Conservation (phyloP, 2,329 filamentous ascomycete species). For the Stagonosporopsis cucurbitacearum region DNA sequence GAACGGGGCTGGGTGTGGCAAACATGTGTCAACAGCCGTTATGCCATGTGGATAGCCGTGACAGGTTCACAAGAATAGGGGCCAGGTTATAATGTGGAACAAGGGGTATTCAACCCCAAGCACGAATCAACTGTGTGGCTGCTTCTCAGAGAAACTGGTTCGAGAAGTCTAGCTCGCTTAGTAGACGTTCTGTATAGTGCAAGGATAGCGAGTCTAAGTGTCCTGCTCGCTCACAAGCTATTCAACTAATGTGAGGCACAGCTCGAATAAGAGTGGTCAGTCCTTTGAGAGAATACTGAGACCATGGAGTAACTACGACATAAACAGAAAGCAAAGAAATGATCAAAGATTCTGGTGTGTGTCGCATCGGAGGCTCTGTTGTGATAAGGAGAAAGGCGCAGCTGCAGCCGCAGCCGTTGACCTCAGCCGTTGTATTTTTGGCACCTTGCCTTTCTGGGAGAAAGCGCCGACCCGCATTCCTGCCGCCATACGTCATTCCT, state of each 20-base stretch:
- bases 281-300: background rate
- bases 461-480: conserved; percentile 1
- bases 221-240: background rate
- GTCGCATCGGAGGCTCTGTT: background rate
- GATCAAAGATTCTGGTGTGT: no score
- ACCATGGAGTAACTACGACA: background rate
- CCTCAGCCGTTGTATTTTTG: background rate
- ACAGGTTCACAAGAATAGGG: conserved; percentile 18
- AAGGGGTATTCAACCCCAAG: conserved; percentile 7
- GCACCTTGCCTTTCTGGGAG: background rate
- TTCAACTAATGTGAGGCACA: background rate
- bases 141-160: conserved; percentile 17
- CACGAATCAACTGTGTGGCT: conserved; percentile 25
- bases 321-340: background rate
- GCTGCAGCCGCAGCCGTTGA: conserved; percentile 1
- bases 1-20: conserved; percentile 23
- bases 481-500: conserved; percentile 3
- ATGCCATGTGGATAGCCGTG: conserved; percentile 33
- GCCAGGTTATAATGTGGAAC: conserved; percentile 22
- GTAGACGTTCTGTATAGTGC: conserved; percentile 35
- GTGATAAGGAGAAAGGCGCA: background rate
- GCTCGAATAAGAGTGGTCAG: background rate
- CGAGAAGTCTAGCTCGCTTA: conserved; percentile 23
- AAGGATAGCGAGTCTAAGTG: conserved; percentile 32
- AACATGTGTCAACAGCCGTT: conserved; percentile 28